Conservation (phyloP, 139 green algal species). For the Volvox africanus region DNA sequence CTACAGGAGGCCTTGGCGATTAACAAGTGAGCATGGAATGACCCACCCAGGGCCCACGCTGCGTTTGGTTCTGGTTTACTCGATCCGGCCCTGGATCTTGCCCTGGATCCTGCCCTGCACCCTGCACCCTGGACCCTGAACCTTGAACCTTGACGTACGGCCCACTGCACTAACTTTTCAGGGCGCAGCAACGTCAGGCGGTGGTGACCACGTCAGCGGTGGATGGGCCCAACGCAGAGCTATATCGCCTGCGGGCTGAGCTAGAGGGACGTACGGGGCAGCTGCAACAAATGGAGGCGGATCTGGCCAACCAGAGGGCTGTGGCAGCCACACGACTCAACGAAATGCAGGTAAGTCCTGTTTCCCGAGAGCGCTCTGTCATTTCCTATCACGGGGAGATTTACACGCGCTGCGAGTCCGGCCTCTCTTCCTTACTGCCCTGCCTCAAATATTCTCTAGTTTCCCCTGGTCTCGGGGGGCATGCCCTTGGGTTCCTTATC, state of each 20-base stretch:
- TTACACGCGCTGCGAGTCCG: too few species aligned
- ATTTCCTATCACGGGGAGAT: too few species aligned
- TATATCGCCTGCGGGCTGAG: slow-evolving; percentile 27
- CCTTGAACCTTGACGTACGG: neutral
- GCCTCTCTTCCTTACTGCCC: too few species aligned
- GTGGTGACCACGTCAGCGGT: slow-evolving; percentile 1
- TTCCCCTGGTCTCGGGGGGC: too few species aligned
- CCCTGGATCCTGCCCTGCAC: neutral
- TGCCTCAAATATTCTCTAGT: too few species aligned
- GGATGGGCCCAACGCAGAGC: slow-evolving; percentile 15
- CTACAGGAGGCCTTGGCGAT: slow-evolving; percentile 35
- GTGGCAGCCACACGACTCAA: neutral
- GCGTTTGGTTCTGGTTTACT: too few species aligned
- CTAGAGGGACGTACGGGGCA: slow-evolving; percentile 11
- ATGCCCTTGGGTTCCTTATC: too few species aligned
- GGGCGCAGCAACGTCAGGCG: slow-evolving; percentile 37
- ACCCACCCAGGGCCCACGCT: too few species aligned
- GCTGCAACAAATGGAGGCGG: slow-evolving; percentile 27
- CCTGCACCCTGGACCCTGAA: too few species aligned
- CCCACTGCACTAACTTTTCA: neutral
- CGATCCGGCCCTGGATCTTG: neutral
- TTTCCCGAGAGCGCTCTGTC: too few species aligned
- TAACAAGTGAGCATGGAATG: slow-evolving; percentile 31
- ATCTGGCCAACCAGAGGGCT: slow-evolving; percentile 12
- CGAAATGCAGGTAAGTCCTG: slow-evolving; percentile 30